phyloP scores from a whole-genome alignment of 2,329 filamentous ascomycete genomes.

The Arthrinium puccinioides region DNA sequence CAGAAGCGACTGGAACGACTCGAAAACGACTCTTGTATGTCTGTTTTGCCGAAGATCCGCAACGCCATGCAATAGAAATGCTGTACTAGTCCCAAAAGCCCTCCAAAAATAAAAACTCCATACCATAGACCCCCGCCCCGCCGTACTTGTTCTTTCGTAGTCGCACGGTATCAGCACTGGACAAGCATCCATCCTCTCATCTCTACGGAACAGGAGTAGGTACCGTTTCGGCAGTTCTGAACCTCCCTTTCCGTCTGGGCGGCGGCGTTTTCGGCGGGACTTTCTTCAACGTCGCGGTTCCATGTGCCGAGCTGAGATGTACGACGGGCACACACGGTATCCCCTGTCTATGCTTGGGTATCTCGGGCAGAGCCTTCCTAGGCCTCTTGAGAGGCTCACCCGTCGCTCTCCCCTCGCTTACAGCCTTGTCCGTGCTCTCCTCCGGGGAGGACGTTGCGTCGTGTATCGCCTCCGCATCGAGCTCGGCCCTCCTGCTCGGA shows the following conservation, averaged over 20 bases:
- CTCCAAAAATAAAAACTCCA: too few species aligned
- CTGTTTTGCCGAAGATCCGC: too few species aligned
- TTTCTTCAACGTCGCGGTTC: slow-evolving; percentile 13
- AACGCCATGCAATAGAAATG: too few species aligned
- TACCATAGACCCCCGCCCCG: too few species aligned
- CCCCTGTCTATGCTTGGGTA: slow-evolving; percentile 51
- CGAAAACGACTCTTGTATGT: too few species aligned
- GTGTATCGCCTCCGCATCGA: slow-evolving; percentile 13
- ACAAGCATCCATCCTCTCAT: too few species aligned
- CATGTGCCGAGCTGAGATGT: slow-evolving; percentile 6
- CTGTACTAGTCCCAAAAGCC: too few species aligned
- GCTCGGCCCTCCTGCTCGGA: slow-evolving; percentile 53
- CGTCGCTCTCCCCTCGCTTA: slow-evolving; percentile 9
- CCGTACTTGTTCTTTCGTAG: too few species aligned
- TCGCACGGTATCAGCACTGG: too few species aligned
- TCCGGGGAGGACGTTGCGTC: not conserved
- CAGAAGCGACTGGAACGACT: too few species aligned
- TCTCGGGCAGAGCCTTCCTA: slow-evolving; percentile 44
- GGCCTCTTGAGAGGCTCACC: slow-evolving; percentile 19
- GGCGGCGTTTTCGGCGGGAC: slow-evolving; percentile 27
- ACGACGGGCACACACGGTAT: slow-evolving; percentile 25
- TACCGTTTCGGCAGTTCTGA: not conserved
- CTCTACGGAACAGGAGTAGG: not conserved
- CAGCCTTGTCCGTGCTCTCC: slow-evolving; percentile 8
- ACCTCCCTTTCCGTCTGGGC: not conserved